Conservation (phyloP, 2,329 filamentous ascomycete species). For the Diaporthe sp. region DNA sequence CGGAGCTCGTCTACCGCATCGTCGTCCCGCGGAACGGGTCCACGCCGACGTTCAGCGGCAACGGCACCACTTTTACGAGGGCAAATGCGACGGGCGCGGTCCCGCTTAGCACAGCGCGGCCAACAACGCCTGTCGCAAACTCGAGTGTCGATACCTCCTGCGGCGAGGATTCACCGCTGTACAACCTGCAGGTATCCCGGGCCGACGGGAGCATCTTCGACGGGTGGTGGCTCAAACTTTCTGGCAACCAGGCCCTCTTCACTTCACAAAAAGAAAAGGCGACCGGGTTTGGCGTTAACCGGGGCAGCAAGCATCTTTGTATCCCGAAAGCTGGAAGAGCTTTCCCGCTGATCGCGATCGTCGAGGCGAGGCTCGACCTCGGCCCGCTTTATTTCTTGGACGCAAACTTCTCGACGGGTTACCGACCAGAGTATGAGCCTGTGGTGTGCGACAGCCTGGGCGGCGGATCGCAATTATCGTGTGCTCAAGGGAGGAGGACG, state of each 20-base stretch:
- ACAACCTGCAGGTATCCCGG: constrained; percentile 20
- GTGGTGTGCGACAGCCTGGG: constrained; percentile 7
- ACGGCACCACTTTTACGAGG: constrained; percentile 18
- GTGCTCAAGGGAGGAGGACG: neutral
- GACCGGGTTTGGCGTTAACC: constrained; percentile 23
- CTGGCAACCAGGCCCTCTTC: constrained; percentile 21
- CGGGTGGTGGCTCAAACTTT: constrained; percentile 26
- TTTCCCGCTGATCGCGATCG: constrained; percentile 20
- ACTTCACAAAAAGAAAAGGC: constrained; percentile 27
- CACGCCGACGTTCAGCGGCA: constrained; percentile 10
- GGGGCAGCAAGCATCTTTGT: constrained; percentile 23
- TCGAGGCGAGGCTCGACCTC: constrained; percentile 27
- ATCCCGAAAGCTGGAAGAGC: neutral
- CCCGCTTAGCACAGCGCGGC: constrained; percentile 24
- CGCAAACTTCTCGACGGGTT: constrained; percentile 20
- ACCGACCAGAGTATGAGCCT: constrained; percentile 24
- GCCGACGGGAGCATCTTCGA: constrained; percentile 22
- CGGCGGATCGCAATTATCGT: constrained; percentile 20
- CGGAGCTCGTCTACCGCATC: constrained; percentile 26
- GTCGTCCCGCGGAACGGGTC: constrained; percentile 28
- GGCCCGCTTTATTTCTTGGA: constrained; percentile 27
- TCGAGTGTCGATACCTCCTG: constrained; percentile 20
- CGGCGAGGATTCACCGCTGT: constrained; percentile 7
- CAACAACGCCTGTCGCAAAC: neutral
- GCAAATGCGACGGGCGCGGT: constrained; percentile 17